Evolutionary conservation across 768 basidiomycete species (phyloP), one percentile per base, ranked within the genome.

Genomic region (Mycena pura): DNA sequence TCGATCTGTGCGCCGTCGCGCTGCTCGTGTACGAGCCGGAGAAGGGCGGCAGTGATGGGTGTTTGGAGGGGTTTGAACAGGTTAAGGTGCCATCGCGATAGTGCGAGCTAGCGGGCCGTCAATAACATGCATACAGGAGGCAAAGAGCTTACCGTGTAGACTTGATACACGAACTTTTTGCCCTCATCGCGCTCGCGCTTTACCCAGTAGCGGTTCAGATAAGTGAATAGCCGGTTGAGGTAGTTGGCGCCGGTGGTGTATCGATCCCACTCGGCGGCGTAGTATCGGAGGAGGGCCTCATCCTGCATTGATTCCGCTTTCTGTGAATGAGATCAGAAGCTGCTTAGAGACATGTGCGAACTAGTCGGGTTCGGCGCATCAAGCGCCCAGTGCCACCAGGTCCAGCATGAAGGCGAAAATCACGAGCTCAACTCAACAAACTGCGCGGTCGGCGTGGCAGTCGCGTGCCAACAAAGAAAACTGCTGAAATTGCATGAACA

Each of bases 141-240:
- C 50, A 36, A 38, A 54, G 24, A 28, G 69, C 92, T 69, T 67
- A 96, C 96, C 27, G 96, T 99, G 72, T 99, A 99, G 21, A 99
- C 93, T 2, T 88, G 89, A 77, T 98, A 99, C 17, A 99, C 92
- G 40, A 88, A 91, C 76, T 93, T 96, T 67, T 95, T 83, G 14
- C 97, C 97, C 75, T 99, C 96, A 69, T 99, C 96, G 69, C 96
- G 88, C 74, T 99, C 97, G 48, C 96, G 85, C 79, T 96, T 96
- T 43, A 99, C 96, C 97, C 97, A 99, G 77, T 99, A 95, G 15
- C 96, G 93, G 76, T 99, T 99, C 55, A 99, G 84, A 77, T 99
- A 99, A 4, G 94, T 95, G 80, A 99, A 99, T 29, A 99, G 78
- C 54, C 96, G 91, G 73, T 99, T 96, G 76, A 98, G 93, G 73